phyloP scores from a whole-genome alignment of 139 green algal species.

The Astrephomene gubernaculifera region DNA sequence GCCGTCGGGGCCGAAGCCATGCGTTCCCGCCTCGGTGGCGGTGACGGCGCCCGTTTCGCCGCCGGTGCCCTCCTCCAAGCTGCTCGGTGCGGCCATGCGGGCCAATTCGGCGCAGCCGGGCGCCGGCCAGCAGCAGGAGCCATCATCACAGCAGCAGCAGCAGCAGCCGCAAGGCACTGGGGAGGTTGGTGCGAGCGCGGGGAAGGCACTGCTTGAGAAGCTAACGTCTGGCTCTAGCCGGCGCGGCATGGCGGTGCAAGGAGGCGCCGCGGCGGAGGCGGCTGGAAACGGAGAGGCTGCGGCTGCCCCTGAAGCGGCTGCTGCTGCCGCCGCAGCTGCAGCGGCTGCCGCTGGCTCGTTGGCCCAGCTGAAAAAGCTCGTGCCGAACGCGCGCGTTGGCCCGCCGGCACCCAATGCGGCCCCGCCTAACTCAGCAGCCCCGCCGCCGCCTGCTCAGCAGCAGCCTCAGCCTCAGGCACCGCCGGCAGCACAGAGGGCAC shows the following conservation, averaged over 20 bases:
- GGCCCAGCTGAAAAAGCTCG: slow-evolving; percentile 20
- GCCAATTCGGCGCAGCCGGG: neutral
- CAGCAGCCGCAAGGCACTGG: no score
- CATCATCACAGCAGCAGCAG: neutral
- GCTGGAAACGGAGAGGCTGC: no score
- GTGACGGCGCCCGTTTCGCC: neutral
- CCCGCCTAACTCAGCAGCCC: neutral
- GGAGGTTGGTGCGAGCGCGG: neutral
- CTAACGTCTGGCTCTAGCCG: slow-evolving; percentile 4
- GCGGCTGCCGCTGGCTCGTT: neutral
- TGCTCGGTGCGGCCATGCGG: slow-evolving; percentile 29
- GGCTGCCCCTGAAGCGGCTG: neutral
- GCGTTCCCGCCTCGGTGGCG: slow-evolving; percentile 9
- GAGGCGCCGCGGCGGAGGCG: no score
- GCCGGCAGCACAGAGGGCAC: neutral
- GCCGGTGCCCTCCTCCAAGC: slow-evolving; percentile 18
- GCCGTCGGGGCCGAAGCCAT: neutral
- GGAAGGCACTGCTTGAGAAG: slow-evolving; percentile 16
- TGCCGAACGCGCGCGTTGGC: slow-evolving; percentile 19
- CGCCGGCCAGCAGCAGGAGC: neutral
- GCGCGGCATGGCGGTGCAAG: neutral
- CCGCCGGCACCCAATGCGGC: neutral
- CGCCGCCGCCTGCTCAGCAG: neutral
- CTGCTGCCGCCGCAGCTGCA: neutral
- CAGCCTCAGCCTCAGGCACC: neutral